Conservation (phyloP, 129 eudicot genomes). For the Arctium lappa region DNA sequence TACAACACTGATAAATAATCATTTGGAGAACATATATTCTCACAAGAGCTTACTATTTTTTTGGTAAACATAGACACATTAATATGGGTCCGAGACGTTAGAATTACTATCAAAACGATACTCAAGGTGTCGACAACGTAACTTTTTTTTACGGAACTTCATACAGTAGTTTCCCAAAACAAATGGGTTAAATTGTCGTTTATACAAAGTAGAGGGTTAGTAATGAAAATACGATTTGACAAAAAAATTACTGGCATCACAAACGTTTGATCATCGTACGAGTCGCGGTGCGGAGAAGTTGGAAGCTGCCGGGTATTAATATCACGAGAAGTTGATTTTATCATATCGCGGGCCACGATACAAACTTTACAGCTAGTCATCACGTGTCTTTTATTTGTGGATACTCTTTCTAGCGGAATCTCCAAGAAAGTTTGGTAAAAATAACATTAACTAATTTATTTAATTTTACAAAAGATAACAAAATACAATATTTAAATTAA, state of each 20-base stretch:
- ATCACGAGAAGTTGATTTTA: conserved; percentile 12
- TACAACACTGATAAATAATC: too few relatives aligned
- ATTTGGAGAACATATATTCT: not conserved
- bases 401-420: conserved; percentile 23
- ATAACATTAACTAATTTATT: not conserved
- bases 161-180: not conserved
- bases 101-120: too few relatives aligned
- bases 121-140: not conserved
- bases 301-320: conserved; percentile 8
- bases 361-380: conserved; percentile 25
- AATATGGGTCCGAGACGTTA: too few relatives aligned
- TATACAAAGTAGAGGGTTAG: not conserved
- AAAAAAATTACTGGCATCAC: not conserved
- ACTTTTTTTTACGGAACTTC: too few relatives aligned
- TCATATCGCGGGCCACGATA: conserved; percentile 10
- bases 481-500: too few relatives aligned
- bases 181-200: not conserved
- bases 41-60: too few relatives aligned
- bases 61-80: too few relatives aligned
- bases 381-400: conserved; percentile 34
- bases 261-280: not conserved
- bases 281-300: conserved; percentile 2
- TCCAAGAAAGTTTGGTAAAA: conserved; percentile 1
- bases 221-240: not conserved
- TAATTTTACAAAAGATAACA: too few relatives aligned